Conservation (phyloP, 495 filamentous ascomycete genomes). For the Hyphodiscus hymeniophilus region DNA sequence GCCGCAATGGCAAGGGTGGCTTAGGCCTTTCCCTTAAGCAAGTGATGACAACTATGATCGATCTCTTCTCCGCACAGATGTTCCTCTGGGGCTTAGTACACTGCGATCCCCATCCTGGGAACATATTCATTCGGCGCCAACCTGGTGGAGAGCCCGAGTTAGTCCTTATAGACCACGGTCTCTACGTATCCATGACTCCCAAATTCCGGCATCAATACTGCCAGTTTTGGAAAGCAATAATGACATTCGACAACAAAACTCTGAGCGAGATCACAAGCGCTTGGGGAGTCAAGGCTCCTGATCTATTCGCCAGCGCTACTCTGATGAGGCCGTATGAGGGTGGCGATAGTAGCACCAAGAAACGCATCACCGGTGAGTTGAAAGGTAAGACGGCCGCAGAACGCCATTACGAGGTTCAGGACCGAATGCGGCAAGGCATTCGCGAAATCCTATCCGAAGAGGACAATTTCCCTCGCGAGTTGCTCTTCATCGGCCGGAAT, state of each 20-base stretch:
- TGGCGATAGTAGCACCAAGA: slow-evolving; percentile 58
- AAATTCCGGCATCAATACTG: slow-evolving; percentile 85
- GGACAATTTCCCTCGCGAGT: slow-evolving; percentile 83
- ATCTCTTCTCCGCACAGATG: slow-evolving; percentile 92
- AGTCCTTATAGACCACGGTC: slow-evolving; percentile 91
- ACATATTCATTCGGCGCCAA: slow-evolving; percentile 87
- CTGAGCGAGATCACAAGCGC: slow-evolving; percentile 57
- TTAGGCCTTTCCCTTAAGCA: slow-evolving; percentile 73
- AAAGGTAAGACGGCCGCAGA: slow-evolving; percentile 52
- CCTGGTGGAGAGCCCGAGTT: slow-evolving; percentile 77
- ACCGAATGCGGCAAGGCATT: slow-evolving; percentile 73
- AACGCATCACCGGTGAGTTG: slow-evolving; percentile 43
- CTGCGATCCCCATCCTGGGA: slow-evolving; percentile 94
- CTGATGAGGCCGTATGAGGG: slow-evolving; percentile 86
- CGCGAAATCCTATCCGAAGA: slow-evolving; percentile 81
- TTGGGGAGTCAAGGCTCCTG: slow-evolving; percentile 84
- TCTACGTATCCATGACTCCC: slow-evolving; percentile 85
- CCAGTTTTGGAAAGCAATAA: slow-evolving; percentile 83
- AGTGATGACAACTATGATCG: slow-evolving; percentile 93
- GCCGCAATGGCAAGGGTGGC: slow-evolving; percentile 59
- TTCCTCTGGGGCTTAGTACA: slow-evolving; percentile 92
- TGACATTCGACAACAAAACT: slow-evolving; percentile 87
- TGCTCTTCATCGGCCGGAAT: slow-evolving; percentile 93
- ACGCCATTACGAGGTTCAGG: slow-evolving; percentile 76
- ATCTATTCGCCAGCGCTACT: slow-evolving; percentile 86